Evolutionary conservation across 371 early-diverging fungal species (phyloP), one percentile per base, ranked within the genome.

Genomic region (Saksenaea oblongispora): DNA sequence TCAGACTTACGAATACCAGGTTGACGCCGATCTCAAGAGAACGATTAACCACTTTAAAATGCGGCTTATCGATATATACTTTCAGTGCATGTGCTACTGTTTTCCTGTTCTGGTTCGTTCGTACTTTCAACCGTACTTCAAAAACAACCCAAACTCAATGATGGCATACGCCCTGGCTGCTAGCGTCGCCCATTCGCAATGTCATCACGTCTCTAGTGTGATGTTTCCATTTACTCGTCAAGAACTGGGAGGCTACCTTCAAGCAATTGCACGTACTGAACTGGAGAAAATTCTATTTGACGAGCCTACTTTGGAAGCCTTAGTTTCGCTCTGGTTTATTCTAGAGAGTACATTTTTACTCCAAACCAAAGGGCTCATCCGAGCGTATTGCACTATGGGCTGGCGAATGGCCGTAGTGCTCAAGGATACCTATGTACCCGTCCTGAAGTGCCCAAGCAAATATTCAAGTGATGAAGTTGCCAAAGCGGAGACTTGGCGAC

Each of bases 401-500:
- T 80, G 81, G 81, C 64, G 70, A 7, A 78, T 80, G 76, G 67
- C 67, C 1, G 24, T 71, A 26, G 61, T 69, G 44, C 62, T 80
- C 1, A 64, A 69, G 42, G 66, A 70, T 9, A 53, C 63, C 1
- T 75, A 78, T 41, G 35, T 63, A 24, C 56, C 58, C 1, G 35
- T 64, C 24, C 37, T 68, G 9, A n/a, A 11, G 53, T 5, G 47
- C 62, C 26, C 36, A 5, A 11, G 1, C 3, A 22, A 22, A 47
- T 22, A 61, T 11, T 10, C 34, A 34, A 22, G 4, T 10, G 35
- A 47, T 3, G 51, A 62, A n/a, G 37, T 68, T 5, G 44, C 64
- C 8, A 56, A 66, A 15, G 79, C 79, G 11, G 81, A 80, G 35
- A 61, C 81, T 0, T 80, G 78, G 78, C 54, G 76, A 42, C 71